Base-by-base conservation (phyloP, 2,329 filamentous ascomycete species). In the Monilinia fructicola region DNA sequence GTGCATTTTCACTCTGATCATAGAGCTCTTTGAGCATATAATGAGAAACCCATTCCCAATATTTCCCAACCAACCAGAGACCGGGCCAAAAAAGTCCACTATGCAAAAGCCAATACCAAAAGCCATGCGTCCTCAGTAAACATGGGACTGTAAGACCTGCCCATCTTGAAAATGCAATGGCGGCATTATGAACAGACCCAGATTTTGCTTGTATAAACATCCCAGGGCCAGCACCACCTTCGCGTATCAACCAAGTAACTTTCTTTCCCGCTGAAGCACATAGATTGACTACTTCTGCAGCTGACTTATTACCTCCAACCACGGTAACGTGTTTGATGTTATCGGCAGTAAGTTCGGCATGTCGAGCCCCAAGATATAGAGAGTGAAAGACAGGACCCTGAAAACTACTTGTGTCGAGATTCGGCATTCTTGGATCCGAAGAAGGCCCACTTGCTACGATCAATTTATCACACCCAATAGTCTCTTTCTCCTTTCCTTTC, bases 191-290 rank as follows among this genome's bases (percentile, higher is more conserved):
- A 9, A 64, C 31, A 2, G 63, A 63, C 6, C 65, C 55, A 7
- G 59, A 58, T 35, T 48, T 68, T 21, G 44, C 48, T 11, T 68
- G 52, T 54, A 69, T 59, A 3, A 69, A 52, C 31, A 68, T 42
- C 18, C 64, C 67, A 0, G 67, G 68, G 14, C 70, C 67, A 64
- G 55, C 53, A 21, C 69, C 69, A 48, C 61, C 65, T 53, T 68
- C 53, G 12, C 69, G n/a, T 40, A 71, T 69, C 10, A 71, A 28
- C 70, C 70, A 71, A 35, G 67, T 42, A 18, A 68, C 69, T n/a
- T 68, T 67, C 54, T 71, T 71, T 28, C 69, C 68, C 12, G 65
- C 64, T 5, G 54, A 48, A 5, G 63, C 54, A 21, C 60, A 67
- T 46, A 69, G 10, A 40, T 61, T 63, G 2, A 69, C 68, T 7